Percentiles rank a stretch among this genome's conserved stretches.
These are phyloP conservation scores for Bremia lactucae DNA, from an alignment of 352 stramenopile species.

Conservation along the genomic window DNA sequence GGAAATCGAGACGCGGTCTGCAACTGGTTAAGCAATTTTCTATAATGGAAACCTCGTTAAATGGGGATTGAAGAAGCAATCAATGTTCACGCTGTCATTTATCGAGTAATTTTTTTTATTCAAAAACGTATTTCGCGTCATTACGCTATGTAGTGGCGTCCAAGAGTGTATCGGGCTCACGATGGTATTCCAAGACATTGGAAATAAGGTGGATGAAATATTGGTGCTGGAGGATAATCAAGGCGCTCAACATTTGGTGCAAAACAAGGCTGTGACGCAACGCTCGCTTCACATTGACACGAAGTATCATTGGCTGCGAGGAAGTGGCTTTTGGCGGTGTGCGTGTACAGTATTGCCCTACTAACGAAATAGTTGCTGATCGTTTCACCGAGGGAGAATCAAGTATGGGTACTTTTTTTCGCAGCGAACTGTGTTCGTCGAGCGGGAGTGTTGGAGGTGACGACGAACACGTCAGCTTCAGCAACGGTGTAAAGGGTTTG, in stretches of 20 bases:
- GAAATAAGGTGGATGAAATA: background rate
- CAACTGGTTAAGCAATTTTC: background rate
- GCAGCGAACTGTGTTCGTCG: too few species aligned
- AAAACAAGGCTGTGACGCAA: background rate
- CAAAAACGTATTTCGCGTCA: too few species aligned
- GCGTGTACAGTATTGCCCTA: too few species aligned
- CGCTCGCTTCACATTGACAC: conserved; percentile 1
- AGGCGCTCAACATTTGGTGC: background rate
- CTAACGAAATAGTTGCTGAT: too few species aligned
- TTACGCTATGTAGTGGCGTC: background rate
- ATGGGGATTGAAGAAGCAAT: background rate
- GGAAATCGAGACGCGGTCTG: background rate
- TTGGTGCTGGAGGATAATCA: background rate
- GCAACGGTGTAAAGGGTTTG: too few species aligned
- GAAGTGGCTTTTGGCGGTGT: background rate
- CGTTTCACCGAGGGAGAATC: too few species aligned
- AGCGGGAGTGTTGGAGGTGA: too few species aligned
- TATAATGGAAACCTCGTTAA: too few species aligned
- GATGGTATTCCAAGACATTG: background rate
- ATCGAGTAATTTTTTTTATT: too few species aligned
- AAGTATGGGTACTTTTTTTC: too few species aligned
- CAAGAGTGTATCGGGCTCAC: background rate
- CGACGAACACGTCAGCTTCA: too few species aligned
- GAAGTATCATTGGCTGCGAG: conserved; percentile 2
- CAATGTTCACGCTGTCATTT: background rate